A percentile compares a stretch with the other conserved stretches of the same genome.
These are phyloP conservation scores for Ormosia emarginata DNA, from an alignment of 306 rosid genomes.

Conservation along the genomic window DNA sequence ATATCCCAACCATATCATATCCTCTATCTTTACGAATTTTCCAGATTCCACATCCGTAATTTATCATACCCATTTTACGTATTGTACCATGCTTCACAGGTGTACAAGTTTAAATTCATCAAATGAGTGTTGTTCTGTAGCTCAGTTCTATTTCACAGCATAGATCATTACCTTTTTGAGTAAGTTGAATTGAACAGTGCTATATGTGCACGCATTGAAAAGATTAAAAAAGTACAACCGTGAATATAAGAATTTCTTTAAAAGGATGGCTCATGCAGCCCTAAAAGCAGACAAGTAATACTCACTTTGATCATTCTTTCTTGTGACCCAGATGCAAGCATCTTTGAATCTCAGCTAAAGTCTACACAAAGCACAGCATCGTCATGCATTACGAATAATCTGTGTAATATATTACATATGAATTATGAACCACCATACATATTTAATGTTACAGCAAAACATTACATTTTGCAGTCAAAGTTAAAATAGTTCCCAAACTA, in stretches of 20 bases:
- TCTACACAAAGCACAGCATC: slow-evolving; percentile 95
- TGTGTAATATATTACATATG: not conserved
- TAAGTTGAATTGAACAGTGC: not conserved
- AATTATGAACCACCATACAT: not conserved
- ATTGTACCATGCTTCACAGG: not conserved
- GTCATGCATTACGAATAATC: slow-evolving; percentile 87
- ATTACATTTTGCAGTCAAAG: not conserved
- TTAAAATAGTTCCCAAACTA: not conserved
- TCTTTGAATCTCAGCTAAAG: slow-evolving; percentile 94
- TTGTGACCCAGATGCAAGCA: slow-evolving; percentile 93
- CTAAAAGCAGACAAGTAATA: slow-evolving; percentile 12
- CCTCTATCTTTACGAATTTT: too few species aligned
- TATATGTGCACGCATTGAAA: not conserved
- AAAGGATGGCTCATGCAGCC: not conserved
- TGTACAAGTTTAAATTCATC: not conserved
- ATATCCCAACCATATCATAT: too few species aligned
- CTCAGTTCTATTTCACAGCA: not conserved
- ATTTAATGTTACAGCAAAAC: not conserved
- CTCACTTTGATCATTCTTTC: slow-evolving; percentile 96
- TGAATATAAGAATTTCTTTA: not conserved
- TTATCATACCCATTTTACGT: too few species aligned
- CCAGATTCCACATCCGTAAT: too few species aligned
- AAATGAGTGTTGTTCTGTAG: not conserved
- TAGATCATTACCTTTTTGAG: not conserved
- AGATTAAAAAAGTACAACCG: not conserved